Conservation (phyloP, 768 basidiomycete species). For the Cystobasidium tubakii region DNA sequence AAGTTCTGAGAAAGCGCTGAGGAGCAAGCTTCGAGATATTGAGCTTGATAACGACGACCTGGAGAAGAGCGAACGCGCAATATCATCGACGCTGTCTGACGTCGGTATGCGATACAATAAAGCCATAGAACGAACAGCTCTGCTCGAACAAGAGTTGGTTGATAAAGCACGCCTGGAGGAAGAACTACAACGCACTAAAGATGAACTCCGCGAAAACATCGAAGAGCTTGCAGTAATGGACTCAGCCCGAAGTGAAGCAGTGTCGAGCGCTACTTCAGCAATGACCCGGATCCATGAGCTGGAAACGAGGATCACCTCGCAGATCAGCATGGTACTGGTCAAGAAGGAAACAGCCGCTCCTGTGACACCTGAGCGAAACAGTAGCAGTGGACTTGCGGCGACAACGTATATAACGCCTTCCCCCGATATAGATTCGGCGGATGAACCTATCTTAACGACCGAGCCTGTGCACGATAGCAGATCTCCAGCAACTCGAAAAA, state of each 20-base stretch:
- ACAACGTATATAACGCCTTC: neutral
- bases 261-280: neutral
- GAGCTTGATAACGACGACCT: slow-evolving; percentile 98
- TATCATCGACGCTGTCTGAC: slow-evolving; percentile 50
- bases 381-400: neutral
- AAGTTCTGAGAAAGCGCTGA: slow-evolving; percentile 64
- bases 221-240: slow-evolving; percentile 13
- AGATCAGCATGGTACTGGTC: too few relatives aligned
- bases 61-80: slow-evolving; percentile 77
- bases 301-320: neutral
- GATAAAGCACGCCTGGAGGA: slow-evolving; percentile 86
- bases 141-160: slow-evolving; percentile 89
- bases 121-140: slow-evolving; percentile 90
- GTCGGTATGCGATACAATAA: slow-evolving; percentile 79
- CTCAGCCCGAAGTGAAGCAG: neutral
- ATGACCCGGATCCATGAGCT: neutral
- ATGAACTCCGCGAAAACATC: slow-evolving; percentile 58
- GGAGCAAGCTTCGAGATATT: slow-evolving; percentile 72
- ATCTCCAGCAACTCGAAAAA: neutral
- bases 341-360: neutral
- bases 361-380: neutral
- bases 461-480: too few relatives aligned
- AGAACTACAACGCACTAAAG: slow-evolving; percentile 79
- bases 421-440: slow-evolving; percentile 8
- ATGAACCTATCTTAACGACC: neutral